Evolutionary conservation across 495 filamentous ascomycete genomes (phyloP).

Genomic region (Aspergillus funiculosus): DNA sequence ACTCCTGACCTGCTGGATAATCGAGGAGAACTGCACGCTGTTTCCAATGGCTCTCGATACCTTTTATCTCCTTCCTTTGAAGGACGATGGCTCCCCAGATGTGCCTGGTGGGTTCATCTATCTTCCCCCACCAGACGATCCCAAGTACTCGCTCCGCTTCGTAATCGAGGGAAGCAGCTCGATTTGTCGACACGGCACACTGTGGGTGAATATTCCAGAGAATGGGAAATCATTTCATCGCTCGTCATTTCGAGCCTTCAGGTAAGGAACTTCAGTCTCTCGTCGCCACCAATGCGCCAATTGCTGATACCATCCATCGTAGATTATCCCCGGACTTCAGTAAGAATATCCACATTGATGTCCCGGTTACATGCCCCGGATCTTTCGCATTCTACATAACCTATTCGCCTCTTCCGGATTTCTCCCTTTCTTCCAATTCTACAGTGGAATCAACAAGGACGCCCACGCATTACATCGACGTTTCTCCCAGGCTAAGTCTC

Average conservation of each 20-base stretch:
- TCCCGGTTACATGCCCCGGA: conserved; percentile 77
- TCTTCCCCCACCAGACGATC: conserved; percentile 65
- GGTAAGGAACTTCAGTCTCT: conserved; percentile 45
- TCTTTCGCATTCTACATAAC: conserved; percentile 95
- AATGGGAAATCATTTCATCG: conserved; percentile 67
- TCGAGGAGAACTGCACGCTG: not conserved
- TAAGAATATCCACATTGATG: conserved; percentile 77
- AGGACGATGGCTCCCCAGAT: conserved; percentile 87
- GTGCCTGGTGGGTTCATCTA: conserved; percentile 88
- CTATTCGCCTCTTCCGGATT: conserved; percentile 77
- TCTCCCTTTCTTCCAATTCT: conserved; percentile 52
- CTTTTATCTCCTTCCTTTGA: conserved; percentile 82
- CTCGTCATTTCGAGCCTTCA: conserved; percentile 74
- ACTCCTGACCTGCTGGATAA: not conserved
- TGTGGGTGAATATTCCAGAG: conserved; percentile 93
- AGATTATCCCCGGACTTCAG: conserved; percentile 92
- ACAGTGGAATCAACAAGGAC: conserved; percentile 59
- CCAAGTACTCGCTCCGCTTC: conserved; percentile 77
- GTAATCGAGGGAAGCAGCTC: conserved; percentile 94
- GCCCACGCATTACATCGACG: conserved; percentile 81
- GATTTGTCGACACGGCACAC: conserved; percentile 83
- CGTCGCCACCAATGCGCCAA: conserved; percentile 1
- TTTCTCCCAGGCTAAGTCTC: conserved; percentile 74
- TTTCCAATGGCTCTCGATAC: conserved; percentile 36
- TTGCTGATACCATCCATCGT: conserved; percentile 24